Conservation (phyloP, 2,329 filamentous ascomycete genomes). For the Hymenoscyphus fraxineus region DNA sequence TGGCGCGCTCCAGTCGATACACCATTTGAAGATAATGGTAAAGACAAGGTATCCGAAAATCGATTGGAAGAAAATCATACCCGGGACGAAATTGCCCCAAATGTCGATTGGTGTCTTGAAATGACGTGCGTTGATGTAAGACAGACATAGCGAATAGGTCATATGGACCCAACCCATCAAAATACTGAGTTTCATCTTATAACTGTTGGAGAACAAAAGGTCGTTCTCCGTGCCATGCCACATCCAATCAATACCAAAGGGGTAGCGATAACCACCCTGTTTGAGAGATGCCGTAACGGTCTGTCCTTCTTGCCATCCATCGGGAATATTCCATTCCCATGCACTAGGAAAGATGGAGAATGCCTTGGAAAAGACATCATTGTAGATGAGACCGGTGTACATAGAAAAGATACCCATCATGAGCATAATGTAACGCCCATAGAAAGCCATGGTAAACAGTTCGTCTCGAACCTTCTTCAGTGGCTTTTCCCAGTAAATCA, state of each 20-base stretch:
- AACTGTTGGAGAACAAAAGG: slow-evolving; percentile 93
- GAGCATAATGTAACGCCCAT: slow-evolving; percentile 95
- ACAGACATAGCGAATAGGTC: slow-evolving; percentile 94
- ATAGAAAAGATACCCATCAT: slow-evolving; percentile 98
- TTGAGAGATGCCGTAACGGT: slow-evolving; percentile 65
- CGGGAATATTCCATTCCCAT: slow-evolving; percentile 68
- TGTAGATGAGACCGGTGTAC: slow-evolving; percentile 96
- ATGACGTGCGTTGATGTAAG: slow-evolving; percentile 88
- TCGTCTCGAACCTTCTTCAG: slow-evolving; percentile 91
- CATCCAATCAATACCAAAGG: slow-evolving; percentile 91
- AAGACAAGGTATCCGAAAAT: slow-evolving; percentile 97
- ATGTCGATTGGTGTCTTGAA: slow-evolving; percentile 96
- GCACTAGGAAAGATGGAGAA: slow-evolving; percentile 85
- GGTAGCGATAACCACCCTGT: slow-evolving; percentile 68
- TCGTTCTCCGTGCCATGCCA: slow-evolving; percentile 98
- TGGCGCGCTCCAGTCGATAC: slow-evolving; percentile 71
- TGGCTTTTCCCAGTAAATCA: slow-evolving; percentile 96
- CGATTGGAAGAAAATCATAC: slow-evolving; percentile 99
- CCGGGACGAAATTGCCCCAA: slow-evolving; percentile 94
- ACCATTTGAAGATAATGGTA: slow-evolving; percentile 97
- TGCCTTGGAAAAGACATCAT: slow-evolving; percentile 93
- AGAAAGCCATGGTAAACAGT: slow-evolving; percentile 97
- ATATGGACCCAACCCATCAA: slow-evolving; percentile 96
- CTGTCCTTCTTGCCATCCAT: slow-evolving; percentile 61
- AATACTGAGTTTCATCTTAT: slow-evolving; percentile 99